A percentile compares a stretch with the other conserved stretches of the same genome.
These are phyloP conservation scores for Nakazawaea wickerhamii DNA, from an alignment of 805 yeast species.

Conservation along the genomic window DNA sequence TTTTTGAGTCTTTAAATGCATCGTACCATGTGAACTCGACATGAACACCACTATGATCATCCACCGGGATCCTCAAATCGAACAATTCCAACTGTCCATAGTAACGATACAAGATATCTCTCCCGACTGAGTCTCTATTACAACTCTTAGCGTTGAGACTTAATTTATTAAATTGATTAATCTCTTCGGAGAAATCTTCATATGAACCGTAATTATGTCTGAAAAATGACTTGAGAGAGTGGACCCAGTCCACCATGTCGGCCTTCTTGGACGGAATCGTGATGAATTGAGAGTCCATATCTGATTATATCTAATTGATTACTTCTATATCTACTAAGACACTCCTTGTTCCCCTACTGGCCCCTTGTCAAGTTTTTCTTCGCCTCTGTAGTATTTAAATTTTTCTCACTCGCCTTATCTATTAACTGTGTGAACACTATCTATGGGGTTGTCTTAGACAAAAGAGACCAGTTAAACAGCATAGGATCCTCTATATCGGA, in stretches of 20 bases:
- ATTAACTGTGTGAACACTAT: neutral
- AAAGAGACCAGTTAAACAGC: too few relatives aligned
- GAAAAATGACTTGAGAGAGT: conserved; percentile 54
- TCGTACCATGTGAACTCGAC: conserved; percentile 77
- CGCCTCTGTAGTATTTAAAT: neutral
- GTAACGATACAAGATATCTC: conserved; percentile 59
- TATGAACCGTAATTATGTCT: conserved; percentile 57
- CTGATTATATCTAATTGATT: neutral
- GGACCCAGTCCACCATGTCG: conserved; percentile 59
- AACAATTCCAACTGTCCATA: conserved; percentile 78
- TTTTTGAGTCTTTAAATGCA: conserved; percentile 46
- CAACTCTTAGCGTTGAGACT: conserved; percentile 55
- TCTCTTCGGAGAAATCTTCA: conserved; percentile 52
- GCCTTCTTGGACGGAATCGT: conserved; percentile 37
- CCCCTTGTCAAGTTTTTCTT: too few relatives aligned
- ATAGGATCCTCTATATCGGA: too few relatives aligned
- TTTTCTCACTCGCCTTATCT: neutral
- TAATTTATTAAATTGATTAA: conserved; percentile 47
- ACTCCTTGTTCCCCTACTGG: neutral
- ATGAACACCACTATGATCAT: conserved; percentile 41
- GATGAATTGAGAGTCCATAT: conserved; percentile 22
- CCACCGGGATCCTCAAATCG: conserved; percentile 69
- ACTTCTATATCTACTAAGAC: too few relatives aligned
- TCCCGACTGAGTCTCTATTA: conserved; percentile 36
- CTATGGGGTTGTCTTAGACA: too few relatives aligned